phyloP scores from a whole-genome alignment of 148 eudicot genomes.

The Amaranthus hypochondriacus region DNA sequence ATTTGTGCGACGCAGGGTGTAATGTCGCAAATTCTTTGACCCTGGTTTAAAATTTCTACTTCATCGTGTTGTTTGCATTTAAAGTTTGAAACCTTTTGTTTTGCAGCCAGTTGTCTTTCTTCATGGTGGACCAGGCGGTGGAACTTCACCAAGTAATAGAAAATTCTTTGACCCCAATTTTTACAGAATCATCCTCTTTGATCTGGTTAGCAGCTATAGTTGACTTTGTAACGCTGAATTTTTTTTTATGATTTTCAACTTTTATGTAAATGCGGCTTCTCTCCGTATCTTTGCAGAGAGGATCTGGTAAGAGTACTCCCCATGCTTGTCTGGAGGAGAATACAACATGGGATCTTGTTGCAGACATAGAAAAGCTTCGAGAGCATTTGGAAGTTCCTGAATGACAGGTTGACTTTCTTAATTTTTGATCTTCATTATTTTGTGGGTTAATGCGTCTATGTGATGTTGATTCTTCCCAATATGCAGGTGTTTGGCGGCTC shows the following conservation, averaged over 20 bases:
- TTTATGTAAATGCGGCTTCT: neutral
- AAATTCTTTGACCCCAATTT: constrained; percentile 90
- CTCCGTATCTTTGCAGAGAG: constrained; percentile 49
- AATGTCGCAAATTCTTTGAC: no score
- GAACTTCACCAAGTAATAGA: constrained; percentile 87
- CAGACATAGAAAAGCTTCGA: constrained; percentile 83
- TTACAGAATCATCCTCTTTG: constrained; percentile 84
- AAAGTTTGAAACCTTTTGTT: constrained; percentile 6
- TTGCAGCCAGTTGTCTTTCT: constrained; percentile 95
- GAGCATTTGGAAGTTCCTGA: constrained; percentile 81
- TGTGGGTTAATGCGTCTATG: neutral
- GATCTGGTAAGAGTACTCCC: constrained; percentile 92
- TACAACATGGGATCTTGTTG: constrained; percentile 95
- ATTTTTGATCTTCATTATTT: constrained; percentile 5
- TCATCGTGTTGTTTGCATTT: neutral
- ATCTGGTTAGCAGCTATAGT: constrained; percentile 56
- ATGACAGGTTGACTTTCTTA: constrained; percentile 68
- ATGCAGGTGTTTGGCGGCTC: constrained; percentile 96
- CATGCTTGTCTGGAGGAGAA: constrained; percentile 84
- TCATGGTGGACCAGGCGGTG: constrained; percentile 99
- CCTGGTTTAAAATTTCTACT: no score
- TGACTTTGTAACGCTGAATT: constrained; percentile 3
- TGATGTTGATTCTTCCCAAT: constrained; percentile 12
- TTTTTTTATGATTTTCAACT: neutral
- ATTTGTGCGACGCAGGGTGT: no score